Evolutionary conservation across 2,329 filamentous ascomycete species (phyloP).

Genomic region (Pseudocercospora musae): DNA sequence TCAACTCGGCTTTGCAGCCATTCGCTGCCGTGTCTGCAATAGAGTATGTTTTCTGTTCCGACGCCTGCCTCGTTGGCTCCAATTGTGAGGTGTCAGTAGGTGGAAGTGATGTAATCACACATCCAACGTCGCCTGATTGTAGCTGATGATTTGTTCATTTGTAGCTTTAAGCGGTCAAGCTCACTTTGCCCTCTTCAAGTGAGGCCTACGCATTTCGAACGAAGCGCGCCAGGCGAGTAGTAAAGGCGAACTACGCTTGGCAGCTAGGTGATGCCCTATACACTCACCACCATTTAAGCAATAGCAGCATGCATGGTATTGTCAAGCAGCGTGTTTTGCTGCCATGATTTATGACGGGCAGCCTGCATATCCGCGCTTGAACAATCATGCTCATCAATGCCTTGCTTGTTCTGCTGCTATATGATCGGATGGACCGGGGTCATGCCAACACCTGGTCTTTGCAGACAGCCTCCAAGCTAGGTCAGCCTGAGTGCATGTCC

Average conservation of each 20-base stretch:
- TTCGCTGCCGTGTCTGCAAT: constrained; percentile 2
- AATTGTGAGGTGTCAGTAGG: not conserved
- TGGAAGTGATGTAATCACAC: not conserved
- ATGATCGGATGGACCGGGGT: not conserved
- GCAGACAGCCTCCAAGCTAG: not conserved
- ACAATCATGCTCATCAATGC: not conserved
- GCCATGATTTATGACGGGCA: too few relatives aligned
- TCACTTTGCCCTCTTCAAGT: not conserved
- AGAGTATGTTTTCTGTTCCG: constrained; percentile 2
- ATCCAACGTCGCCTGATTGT: not conserved
- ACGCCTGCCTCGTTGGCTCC: not conserved
- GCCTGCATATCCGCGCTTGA: not conserved
- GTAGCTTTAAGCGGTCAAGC: not conserved
- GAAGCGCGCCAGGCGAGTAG: not conserved
- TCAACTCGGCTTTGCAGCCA: not conserved
- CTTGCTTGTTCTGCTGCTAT: not conserved
- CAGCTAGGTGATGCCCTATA: too few relatives aligned
- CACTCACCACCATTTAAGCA: too few relatives aligned
- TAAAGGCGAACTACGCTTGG: too few relatives aligned
- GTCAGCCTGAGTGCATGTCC: not conserved
- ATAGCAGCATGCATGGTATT: too few relatives aligned
- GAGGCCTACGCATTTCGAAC: not conserved
- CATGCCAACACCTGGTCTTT: not conserved
- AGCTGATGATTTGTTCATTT: not conserved
- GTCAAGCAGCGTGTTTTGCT: too few relatives aligned